Base-by-base conservation (phyloP, 2,329 filamentous ascomycete species). In the Verticillium tricorpus region DNA sequence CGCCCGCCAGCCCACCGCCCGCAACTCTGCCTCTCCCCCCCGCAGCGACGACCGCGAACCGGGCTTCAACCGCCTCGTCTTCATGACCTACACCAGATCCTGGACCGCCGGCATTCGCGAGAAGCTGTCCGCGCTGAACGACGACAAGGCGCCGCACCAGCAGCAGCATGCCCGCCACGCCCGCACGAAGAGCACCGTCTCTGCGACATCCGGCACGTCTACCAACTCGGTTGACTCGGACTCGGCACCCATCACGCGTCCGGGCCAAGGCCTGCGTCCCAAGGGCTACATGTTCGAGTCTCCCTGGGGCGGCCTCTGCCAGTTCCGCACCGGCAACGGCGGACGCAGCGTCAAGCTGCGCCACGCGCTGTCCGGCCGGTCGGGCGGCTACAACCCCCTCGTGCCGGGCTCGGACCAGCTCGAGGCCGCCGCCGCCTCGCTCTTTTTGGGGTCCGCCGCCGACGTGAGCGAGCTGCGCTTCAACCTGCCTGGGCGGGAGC, bases 281-380 rank as follows among this genome's bases (percentile, higher is more conserved):
- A 82, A 82, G 35, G 89, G 88, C 19, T 96, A 96, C 74, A 84
- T 87, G 1, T 97, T 97, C 71, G 78, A 81, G 22, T 95, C 91
- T 52, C 93, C 93, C 0, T 98, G 94, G 94, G 88, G 92, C 64
- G 91, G 92, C 17, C 84, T 85, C 52, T 98, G 94, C 76, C 90
- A 93, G 64, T 98, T 98, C 74, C 82, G 85, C 17, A 95, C 93
- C 0, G 89, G 90, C 40, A 82, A 87, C 61, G 89, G 85, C 54
- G 93, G 94, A 2, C 88, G 89, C 59, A 89, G 85, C 61, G 76
- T 96, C 15, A 87, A 87, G 72, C 93, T 90, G 74, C 87, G 87
- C 61, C 92, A 96, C 73, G 77, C 85, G n/a, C 79, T 93, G 2
- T 82, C 84, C 15, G 22, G 35, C 2, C 55, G 31, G 2, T 3